Evolutionary conservation across 179 eudicot species (phyloP), one percentile per base, ranked within the genome.

Genomic region (Dionaea muscipula): DNA sequence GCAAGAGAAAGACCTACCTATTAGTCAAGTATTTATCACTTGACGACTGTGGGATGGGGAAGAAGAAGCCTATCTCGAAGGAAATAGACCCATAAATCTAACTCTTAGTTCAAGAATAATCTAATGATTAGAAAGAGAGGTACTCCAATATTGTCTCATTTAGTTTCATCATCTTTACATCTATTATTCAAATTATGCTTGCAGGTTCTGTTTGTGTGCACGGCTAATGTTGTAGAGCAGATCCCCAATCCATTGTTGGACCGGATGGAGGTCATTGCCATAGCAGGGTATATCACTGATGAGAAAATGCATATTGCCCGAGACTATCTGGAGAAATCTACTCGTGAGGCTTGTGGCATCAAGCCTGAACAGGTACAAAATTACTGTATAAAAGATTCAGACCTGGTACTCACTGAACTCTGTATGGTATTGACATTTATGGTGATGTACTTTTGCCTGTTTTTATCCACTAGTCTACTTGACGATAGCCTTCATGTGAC

Each of bases 301-400:
- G 99, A 93, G 82, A 93, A 93, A 75, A 79, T 89, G 88, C 96
- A 83, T 69, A 93, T 88, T 71, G 99, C 99, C 26, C 77, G 93
- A 57, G 96, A 93, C 64, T 93, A 88, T 74, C 71, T 93, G 76
- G 99, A 93, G 75, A 93, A 93, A 69, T 53, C 75, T 37, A 88
- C 99, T 44, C 94, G 95, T 60, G 96, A 82, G 72, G 70, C 86
- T 55, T 93, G 93, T 67, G 99, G 99, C 52, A 81, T 93, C 70
- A 82, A 73, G 77, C 86, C 85, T 37, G 95, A 84, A 61, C 94
- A 88, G 91, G 98, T 84, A 70, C 55, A 10, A n/a, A n/a, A 2
- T 44, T 41, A 1, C 56, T 49, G 47, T 6, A 17, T n/a, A 2
- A 43, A 4, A 31, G 35, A 31, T 17, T 18, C 10, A 19, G 17